Conservation (phyloP, 345 rosid genomes). For the Aurinia saxatilis region DNA sequence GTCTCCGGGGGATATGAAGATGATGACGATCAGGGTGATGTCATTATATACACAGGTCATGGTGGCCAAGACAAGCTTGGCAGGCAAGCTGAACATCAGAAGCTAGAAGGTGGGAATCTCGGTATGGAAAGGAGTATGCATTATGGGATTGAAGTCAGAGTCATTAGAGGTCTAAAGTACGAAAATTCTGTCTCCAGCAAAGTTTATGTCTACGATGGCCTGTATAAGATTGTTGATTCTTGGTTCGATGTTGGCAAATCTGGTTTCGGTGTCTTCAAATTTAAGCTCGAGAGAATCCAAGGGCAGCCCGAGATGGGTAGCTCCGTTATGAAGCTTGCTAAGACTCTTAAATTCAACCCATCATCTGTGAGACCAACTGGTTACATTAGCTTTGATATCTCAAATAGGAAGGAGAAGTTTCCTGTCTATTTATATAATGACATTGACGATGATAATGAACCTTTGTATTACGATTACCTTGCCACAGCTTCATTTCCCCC, state of each 20-base stretch:
- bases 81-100: slow-evolving; percentile 64
- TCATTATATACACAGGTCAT: slow-evolving; percentile 69
- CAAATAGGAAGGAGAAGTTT: slow-evolving; percentile 47
- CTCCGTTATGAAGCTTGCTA: slow-evolving; percentile 53
- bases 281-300: slow-evolving; percentile 55
- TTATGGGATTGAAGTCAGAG: slow-evolving; percentile 77
- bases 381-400: slow-evolving; percentile 70
- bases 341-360: slow-evolving; percentile 47
- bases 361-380: slow-evolving; percentile 60
- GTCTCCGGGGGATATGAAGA: slow-evolving; percentile 91
- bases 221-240: slow-evolving; percentile 69
- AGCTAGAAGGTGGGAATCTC: slow-evolving; percentile 81
- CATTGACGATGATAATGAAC: slow-evolving; percentile 66
- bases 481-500: slow-evolving; percentile 57
- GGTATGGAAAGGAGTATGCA: slow-evolving; percentile 81
- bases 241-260: slow-evolving; percentile 94
- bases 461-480: slow-evolving; percentile 77
- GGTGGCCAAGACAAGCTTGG: slow-evolving; percentile 77
- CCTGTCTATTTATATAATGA: slow-evolving; percentile 76
- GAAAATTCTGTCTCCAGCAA: slow-evolving; percentile 41
- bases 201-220: slow-evolving; percentile 83
- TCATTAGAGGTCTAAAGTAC: slow-evolving; percentile 66
- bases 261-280: slow-evolving; percentile 87
- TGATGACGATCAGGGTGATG: slow-evolving; percentile 70
- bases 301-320: slow-evolving; percentile 92